Evolutionary conservation across 768 basidiomycete genomes (phyloP), one percentile per base, ranked within the genome.

Genomic region (Leccinum arenicola): DNA sequence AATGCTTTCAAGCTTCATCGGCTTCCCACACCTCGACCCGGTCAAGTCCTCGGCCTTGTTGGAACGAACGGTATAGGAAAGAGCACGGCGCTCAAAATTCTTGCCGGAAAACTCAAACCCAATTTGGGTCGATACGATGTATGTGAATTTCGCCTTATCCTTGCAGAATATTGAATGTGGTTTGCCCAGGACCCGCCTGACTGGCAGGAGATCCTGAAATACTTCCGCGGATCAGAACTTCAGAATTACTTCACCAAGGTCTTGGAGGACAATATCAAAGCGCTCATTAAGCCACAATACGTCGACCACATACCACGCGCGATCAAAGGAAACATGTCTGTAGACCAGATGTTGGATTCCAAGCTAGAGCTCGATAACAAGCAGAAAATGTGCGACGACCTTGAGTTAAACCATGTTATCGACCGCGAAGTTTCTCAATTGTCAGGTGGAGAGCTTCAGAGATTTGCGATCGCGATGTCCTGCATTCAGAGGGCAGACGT

Each of bases 241-340:
- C 97, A 99, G 72, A 99, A 99, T 73, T 99, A 98, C 78, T 99
- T 99, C 76, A 98, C 97, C 53, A 98, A 98, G 76, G 94, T 98
- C 6, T 82, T 99, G 19, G 97, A 98, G 75, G 97, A 99, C 75
- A 95, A 99, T 70, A 79, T 98, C 71, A 98, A 98, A 79, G 95
- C 97, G 1, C 84, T 99, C 61, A 98, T 98, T 74, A 99, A 99
- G 76, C 97, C 97, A 1, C 97, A 99, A 84, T 99, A 99, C 72
- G 97, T 99, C 64, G 97, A 99, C 73, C 95, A 98, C 73, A 98
- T 99, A 68, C 97, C 97, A 4, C 85, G 89, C 47, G 93, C 94
- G 43, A 92, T 99, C 81, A 96, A 98, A 75, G 94, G 89, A 55
- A 80, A 77, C 51, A 83, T 92, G 81, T 89, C 88, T 3, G 95